A percentile compares a stretch with the other conserved stretches of the same genome.
Conservation (phyloP, 2,329 filamentous ascomycete genomes). For the Clonostachys chloroleuca region DNA sequence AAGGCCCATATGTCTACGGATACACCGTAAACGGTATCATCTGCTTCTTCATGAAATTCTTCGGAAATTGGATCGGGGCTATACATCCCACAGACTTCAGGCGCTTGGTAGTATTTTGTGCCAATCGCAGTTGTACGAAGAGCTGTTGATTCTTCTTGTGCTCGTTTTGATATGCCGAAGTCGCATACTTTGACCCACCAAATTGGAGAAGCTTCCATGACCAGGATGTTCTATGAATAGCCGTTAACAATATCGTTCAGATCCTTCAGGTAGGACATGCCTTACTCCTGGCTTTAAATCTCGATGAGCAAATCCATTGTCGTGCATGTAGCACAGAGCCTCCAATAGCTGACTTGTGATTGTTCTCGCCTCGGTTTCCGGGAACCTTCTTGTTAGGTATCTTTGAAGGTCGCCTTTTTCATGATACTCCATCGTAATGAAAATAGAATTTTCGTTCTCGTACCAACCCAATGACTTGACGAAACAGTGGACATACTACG, state of each 20-base stretch:
- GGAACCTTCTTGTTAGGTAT: constrained; percentile 1
- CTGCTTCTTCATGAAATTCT: too few relatives aligned
- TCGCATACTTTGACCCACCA: too few relatives aligned
- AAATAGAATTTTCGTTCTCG: constrained; percentile 2
- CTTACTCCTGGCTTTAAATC: constrained; percentile 7
- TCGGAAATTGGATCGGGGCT: neutral
- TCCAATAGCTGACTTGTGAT: constrained; percentile 7
- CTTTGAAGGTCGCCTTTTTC: constrained; percentile 5
- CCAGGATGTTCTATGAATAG: neutral
- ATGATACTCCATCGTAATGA: constrained; percentile 8
- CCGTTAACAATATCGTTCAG: too few relatives aligned
- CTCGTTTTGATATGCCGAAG: too few relatives aligned
- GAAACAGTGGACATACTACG: constrained; percentile 8
- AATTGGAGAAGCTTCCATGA: too few relatives aligned
- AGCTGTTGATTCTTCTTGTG: too few relatives aligned
- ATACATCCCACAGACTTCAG: neutral
- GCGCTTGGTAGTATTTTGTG: too few relatives aligned
- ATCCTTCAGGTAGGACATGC: too few relatives aligned
- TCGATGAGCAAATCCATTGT: constrained; percentile 9
- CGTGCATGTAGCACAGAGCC: constrained; percentile 9
- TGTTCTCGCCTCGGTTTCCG: constrained; percentile 2
- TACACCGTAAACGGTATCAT: neutral
- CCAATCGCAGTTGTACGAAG: too few relatives aligned
- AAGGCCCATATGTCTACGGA: constrained; percentile 1
- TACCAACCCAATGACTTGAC: constrained; percentile 8